Evolutionary conservation across 495 filamentous ascomycete species (phyloP).

Genomic region (Durotheca rogersii): DNA sequence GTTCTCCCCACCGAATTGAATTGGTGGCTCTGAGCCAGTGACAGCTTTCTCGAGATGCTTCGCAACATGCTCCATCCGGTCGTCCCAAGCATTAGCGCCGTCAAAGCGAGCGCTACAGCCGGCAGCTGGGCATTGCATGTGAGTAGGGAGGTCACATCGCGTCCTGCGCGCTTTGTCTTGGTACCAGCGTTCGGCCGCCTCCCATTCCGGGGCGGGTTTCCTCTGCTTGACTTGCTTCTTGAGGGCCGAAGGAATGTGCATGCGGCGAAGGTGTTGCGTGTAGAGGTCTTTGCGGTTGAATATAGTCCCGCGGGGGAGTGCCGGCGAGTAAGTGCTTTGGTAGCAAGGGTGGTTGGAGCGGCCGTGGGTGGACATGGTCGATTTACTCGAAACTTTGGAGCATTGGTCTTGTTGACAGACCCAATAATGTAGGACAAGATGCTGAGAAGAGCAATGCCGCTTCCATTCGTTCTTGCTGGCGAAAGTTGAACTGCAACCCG

Average conservation of each 20-base stretch:
- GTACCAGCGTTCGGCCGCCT: constrained; percentile 47
- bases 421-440: constrained; percentile 77
- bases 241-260: constrained; percentile 62
- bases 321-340: constrained; percentile 19
- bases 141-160: constrained; percentile 61
- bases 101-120: constrained; percentile 60
- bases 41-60: constrained; percentile 68
- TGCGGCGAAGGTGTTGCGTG: constrained; percentile 82
- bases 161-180: constrained; percentile 59
- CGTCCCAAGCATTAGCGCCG: constrained; percentile 70
- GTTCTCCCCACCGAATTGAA: constrained; percentile 41
- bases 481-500: constrained; percentile 27
- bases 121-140: constrained; percentile 63
- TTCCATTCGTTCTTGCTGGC: constrained; percentile 62
- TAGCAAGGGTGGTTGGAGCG: constrained; percentile 43
- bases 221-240: constrained; percentile 44
- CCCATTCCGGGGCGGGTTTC: constrained; percentile 42
- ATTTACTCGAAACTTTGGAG: constrained; percentile 41
- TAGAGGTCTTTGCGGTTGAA: constrained; percentile 95
- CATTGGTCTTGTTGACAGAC: constrained; percentile 72
- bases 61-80: constrained; percentile 88
- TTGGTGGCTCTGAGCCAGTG: constrained; percentile 31
- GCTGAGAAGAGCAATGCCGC: constrained; percentile 79
- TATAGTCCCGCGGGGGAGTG: constrained; percentile 54
- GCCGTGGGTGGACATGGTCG: constrained; percentile 11